Evolutionary conservation across 139 green algal genomes (phyloP).

Genomic region (Auxenochlorella pyrenoidosa): DNA sequence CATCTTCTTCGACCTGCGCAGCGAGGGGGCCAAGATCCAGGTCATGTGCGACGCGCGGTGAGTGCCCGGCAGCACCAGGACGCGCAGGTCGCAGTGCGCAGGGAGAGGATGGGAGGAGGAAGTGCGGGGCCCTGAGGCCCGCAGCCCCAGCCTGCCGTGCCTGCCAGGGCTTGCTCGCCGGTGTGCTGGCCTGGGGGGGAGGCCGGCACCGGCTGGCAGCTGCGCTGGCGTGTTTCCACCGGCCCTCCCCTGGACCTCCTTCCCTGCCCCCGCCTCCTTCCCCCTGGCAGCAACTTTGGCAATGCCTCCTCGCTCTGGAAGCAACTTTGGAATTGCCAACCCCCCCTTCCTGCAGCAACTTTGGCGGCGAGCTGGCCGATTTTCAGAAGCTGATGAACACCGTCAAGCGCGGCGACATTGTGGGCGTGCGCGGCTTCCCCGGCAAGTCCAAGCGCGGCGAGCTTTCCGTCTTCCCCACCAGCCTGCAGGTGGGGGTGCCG

Average conservation of each 20-base stretch:
- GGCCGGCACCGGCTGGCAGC: too few relatives aligned
- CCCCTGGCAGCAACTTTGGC: constrained; percentile 63
- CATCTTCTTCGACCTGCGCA: constrained; percentile 96
- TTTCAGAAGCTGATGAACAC: constrained; percentile 88
- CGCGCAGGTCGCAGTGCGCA: too few relatives aligned
- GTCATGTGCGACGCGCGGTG: constrained; percentile 91
- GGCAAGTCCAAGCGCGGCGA: constrained; percentile 98
- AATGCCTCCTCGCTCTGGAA: constrained; percentile 42
- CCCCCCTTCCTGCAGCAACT: constrained; percentile 54
- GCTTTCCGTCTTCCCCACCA: constrained; percentile 92
- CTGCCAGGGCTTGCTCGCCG: too few relatives aligned
- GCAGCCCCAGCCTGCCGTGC: too few relatives aligned
- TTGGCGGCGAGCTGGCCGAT: constrained; percentile 70
- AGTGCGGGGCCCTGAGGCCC: too few relatives aligned
- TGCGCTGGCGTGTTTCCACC: neutral
- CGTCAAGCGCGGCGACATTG: constrained; percentile 94
- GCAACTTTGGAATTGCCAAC: constrained; percentile 56
- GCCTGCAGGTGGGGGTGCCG: constrained; percentile 56
- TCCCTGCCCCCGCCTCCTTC: neutral
- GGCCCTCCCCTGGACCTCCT: neutral
- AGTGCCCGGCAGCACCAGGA: neutral
- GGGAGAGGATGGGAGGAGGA: too few relatives aligned
- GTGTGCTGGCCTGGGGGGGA: too few relatives aligned
- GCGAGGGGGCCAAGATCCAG: constrained; percentile 92
- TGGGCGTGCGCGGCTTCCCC: constrained; percentile 91